Evolutionary conservation across 2,329 filamentous ascomycete genomes (phyloP), one percentile per base, ranked within the genome.

Genomic region (Pseudogymnoascus sp.): DNA sequence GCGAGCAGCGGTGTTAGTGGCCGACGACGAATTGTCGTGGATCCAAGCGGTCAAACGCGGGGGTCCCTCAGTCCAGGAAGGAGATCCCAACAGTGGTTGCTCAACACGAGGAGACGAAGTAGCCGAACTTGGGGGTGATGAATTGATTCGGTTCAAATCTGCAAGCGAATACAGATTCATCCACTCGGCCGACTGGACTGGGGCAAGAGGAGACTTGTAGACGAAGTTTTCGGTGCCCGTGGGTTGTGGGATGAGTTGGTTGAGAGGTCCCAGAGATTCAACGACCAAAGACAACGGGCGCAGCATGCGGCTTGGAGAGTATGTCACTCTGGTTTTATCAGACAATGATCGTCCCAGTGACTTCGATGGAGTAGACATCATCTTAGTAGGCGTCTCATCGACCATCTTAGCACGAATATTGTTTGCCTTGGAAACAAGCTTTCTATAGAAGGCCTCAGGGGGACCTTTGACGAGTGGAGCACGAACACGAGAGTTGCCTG

Each of bases 151-250:
- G n/a, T 57, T 57, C 21, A 69, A 45, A 13, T 69, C 63, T 2
- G 62, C 55, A 6, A 52, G 41, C 23, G 61, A 67, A 59, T 71
- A 71, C 52, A 71, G 30, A n/a, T 61, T 39, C 13, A 65, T 61
- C 67, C 66, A 69, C 12, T 60, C 66, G 19, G 61, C 59, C 6
- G 63, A 63, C 45, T 64, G 64, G 19, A 66, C 64, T 28, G 68
- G 68, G 15, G 68, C 68, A 33, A 67, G 62, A 5, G 68, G 67
- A 9, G 67, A 68, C 15, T 66, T 63, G 45, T 70, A 70, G 4
- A 65, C 18, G 26, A 67, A 69, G 33, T 63, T 65, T 41, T 64
- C 60, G 2, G 10, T 19, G 13, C 2, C 6, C 3, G 33, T n/a
- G 10, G 55, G 55, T 8, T 35, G 18, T 23, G 35, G 30, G 2